Conservation (phyloP, 2,329 filamentous ascomycete species). For the Aspergillus sp. region DNA sequence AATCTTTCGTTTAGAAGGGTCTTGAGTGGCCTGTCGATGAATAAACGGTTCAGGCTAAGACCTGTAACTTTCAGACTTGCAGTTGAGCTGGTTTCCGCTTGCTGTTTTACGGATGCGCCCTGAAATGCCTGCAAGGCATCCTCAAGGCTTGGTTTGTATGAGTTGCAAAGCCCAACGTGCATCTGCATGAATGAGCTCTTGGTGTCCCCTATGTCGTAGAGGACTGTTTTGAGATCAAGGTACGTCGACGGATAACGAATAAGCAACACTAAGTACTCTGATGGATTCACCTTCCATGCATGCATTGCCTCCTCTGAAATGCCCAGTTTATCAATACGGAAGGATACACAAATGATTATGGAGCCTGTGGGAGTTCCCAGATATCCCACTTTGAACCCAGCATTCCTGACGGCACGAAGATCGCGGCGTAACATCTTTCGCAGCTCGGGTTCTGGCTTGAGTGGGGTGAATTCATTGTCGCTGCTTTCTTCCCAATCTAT, state of each 20-base stretch:
- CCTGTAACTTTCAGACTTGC: not conserved
- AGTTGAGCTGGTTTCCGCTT: not conserved
- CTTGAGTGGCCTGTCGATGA: constrained; percentile 69
- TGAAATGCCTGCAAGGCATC: constrained; percentile 52
- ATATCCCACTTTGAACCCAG: constrained; percentile 67
- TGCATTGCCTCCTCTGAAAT: constrained; percentile 70
- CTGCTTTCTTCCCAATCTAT: constrained; percentile 24
- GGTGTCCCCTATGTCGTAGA: constrained; percentile 32
- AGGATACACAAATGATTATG: constrained; percentile 61
- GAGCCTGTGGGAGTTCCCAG: constrained; percentile 50
- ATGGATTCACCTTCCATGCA: constrained; percentile 66
- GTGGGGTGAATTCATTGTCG: constrained; percentile 1
- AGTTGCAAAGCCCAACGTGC: constrained; percentile 64
- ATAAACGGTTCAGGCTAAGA: constrained; percentile 49
- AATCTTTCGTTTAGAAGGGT: constrained; percentile 65
- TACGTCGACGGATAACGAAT: constrained; percentile 63
- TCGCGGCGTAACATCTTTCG: constrained; percentile 52
- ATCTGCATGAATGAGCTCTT: constrained; percentile 48
- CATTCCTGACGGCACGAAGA: constrained; percentile 54
- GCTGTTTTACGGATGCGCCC: not conserved
- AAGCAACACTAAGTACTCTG: constrained; percentile 70
- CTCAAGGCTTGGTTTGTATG: constrained; percentile 63
- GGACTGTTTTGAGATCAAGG: constrained; percentile 51
- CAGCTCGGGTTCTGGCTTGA: constrained; percentile 1
- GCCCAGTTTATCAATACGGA: constrained; percentile 64